phyloP scores from a whole-genome alignment of 805 yeast species.

The Kockiozyma suomiensis region DNA sequence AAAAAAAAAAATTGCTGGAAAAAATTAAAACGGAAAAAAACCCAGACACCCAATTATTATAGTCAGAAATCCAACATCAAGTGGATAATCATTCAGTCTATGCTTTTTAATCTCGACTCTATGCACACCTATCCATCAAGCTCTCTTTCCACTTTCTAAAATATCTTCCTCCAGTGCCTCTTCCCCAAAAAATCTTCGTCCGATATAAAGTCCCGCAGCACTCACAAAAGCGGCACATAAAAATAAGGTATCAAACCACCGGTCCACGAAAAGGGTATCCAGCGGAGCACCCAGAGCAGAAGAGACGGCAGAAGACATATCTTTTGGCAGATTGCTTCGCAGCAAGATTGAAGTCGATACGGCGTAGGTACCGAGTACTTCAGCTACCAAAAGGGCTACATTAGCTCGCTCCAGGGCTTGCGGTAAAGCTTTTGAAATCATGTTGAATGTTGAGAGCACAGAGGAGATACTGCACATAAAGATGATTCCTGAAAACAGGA shows the following conservation, averaged over 20 bases:
- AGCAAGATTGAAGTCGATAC: conserved; percentile 47
- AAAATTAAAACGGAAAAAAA: background rate
- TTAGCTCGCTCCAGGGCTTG: conserved; percentile 34
- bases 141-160: conserved; percentile 33
- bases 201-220: conserved; percentile 36
- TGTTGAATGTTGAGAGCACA: conserved; percentile 43
- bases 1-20: background rate
- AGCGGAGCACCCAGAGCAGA: conserved; percentile 47
- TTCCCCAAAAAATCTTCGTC: conserved; percentile 24
- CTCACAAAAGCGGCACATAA: conserved; percentile 40
- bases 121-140: conserved; percentile 9
- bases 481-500: conserved; percentile 45
- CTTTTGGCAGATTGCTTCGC: conserved; percentile 46
- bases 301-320: conserved; percentile 47
- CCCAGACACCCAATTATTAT: background rate
- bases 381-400: conserved; percentile 42
- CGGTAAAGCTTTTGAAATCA: conserved; percentile 41
- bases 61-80: background rate
- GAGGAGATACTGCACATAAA: conserved; percentile 44
- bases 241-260: conserved; percentile 46
- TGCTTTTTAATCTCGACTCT: background rate
- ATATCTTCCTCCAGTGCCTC: conserved; percentile 33
- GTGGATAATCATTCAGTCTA: background rate
- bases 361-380: conserved; percentile 45
- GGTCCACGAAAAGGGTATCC: conserved; percentile 44